These are phyloP conservation scores for Terana coerulea DNA, from an alignment of 768 basidiomycete species.

Conservation along the genomic window DNA sequence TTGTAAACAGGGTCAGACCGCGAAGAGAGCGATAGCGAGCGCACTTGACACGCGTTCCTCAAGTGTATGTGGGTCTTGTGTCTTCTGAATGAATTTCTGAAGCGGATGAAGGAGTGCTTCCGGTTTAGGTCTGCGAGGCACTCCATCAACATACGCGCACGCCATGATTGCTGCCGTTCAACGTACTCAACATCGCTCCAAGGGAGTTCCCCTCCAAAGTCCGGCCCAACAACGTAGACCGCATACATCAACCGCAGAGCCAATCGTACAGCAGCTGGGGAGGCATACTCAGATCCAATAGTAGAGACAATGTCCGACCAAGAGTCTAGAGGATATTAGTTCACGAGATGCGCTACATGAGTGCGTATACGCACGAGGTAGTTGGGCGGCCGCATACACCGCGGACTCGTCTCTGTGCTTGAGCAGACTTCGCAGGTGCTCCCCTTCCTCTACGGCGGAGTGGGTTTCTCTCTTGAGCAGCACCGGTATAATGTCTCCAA, in stretches of 20 bases:
- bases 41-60: slow-evolving; percentile 31
- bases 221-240: slow-evolving; percentile 48
- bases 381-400: slow-evolving; percentile 57
- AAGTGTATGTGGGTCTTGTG: not conserved
- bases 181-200: not conserved
- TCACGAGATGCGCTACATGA: slow-evolving; percentile 5
- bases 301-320: slow-evolving; percentile 47
- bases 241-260: slow-evolving; percentile 54
- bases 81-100: not conserved
- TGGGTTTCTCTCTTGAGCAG: slow-evolving; percentile 24
- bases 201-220: slow-evolving; percentile 22
- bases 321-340: slow-evolving; percentile 35
- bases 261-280: slow-evolving; percentile 59
- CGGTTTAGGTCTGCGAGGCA: not conserved
- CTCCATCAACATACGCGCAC: not conserved
- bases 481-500: slow-evolving; percentile 37
- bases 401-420: slow-evolving; percentile 46
- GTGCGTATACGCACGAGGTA: slow-evolving; percentile 48
- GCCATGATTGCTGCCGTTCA: not conserved
- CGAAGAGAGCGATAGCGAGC: slow-evolving; percentile 34
- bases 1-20: slow-evolving; percentile 24
- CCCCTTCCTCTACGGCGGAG: slow-evolving; percentile 2
- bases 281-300: slow-evolving; percentile 46
- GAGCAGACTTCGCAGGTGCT: slow-evolving; percentile 25
- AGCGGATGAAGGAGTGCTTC: not conserved